Evolutionary conservation across 129 eudicot species (phyloP), one percentile per base, ranked within the genome.

Genomic region (Mikania micrantha): DNA sequence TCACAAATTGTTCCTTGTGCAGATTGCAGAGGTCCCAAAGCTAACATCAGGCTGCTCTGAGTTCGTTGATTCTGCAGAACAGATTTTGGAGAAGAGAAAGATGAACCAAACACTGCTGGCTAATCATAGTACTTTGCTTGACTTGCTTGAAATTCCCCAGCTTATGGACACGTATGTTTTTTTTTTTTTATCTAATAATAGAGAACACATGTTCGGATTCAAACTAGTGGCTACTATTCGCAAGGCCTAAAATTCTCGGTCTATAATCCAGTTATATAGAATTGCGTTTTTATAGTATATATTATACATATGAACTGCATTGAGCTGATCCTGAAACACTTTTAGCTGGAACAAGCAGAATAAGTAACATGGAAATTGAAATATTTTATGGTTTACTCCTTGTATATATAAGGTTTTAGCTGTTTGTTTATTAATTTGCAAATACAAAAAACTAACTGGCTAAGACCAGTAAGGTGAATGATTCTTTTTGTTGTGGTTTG

Each of bases 91-190:
- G 76, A 85, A 89, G 65, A 83, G 99, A 78, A 90, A 87, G 83
- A 84, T 94, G 99, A 94, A 94, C 79, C 95, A 94, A 74, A 89
- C 87, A 20, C 67, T 94, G 77, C 88, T 94, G 36, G 80, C 88
- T 25, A 94, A 89, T 79, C 96, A 89, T 60, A 94, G 95, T 85
- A 94, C 99, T 75, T 77, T 94, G 88, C 99, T 94, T 75, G 99
- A 94, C 89, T 85, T 94, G 80, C 99, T 94, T 81, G 99, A 94
- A 87, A 94, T 94, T 86, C 99, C 99, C 82, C 99, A 94, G 81
- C 97, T 94, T 64, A 94, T 94, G 99, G 99, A 94, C 89, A 94
- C 99, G 97, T 94, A 94, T 71, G 88, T 81, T 72, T 44, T 78
- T 49, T 71, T 87, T 81, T 72, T 44, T 78, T 49, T 60, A 57